These are phyloP conservation scores for Fusarium penzigii DNA, from an alignment of 2,329 filamentous ascomycete genomes.

Conservation along the genomic window DNA sequence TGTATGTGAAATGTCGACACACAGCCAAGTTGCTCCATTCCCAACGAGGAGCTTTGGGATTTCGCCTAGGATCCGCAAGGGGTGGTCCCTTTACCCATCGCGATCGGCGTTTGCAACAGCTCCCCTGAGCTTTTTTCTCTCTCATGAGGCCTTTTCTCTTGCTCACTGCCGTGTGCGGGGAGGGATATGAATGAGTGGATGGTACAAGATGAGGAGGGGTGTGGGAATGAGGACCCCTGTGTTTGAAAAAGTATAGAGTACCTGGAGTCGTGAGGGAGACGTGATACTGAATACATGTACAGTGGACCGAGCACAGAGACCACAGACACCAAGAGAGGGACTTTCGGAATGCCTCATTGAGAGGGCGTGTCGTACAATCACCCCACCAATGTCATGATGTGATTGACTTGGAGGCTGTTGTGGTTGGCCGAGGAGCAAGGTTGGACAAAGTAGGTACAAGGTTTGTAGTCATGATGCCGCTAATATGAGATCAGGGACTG, in stretches of 20 bases:
- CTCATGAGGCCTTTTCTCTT: not conserved
- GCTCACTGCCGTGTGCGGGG: not conserved
- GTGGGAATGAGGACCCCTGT: not conserved
- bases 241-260: not conserved
- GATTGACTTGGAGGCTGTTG: conserved; percentile 2
- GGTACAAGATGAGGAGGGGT: not conserved
- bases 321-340: not conserved
- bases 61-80: not conserved
- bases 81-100: not conserved
- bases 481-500: not conserved
- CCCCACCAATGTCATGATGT: conserved; percentile 4
- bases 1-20: not conserved
- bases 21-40: not conserved
- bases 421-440: not conserved
- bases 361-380: not conserved
- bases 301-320: not conserved
- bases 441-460: not conserved
- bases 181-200: not conserved
- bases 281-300: not conserved
- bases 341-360: not conserved
- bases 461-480: conserved; percentile 19
- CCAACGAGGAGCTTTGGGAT: not conserved
- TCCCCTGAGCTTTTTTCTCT: not conserved
- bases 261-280: not conserved
- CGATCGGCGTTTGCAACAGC: not conserved